phyloP scores from a whole-genome alignment of 2,329 filamentous ascomycete species.

The Nakataea oryzae region DNA sequence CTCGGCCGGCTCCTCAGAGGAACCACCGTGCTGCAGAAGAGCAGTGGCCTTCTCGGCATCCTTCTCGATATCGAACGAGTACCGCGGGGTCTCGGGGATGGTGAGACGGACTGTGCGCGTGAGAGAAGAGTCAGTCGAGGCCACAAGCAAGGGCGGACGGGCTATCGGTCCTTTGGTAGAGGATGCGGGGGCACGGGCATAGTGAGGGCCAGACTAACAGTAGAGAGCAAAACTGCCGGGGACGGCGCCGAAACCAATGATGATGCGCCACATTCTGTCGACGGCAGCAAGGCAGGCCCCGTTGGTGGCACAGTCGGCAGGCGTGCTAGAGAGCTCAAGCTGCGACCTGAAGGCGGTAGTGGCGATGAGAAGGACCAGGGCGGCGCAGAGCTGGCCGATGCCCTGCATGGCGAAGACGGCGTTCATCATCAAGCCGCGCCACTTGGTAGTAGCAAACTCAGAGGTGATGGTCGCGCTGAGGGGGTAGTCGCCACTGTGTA shows the following conservation, averaged over 20 bases:
- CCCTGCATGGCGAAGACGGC: constrained; percentile 83
- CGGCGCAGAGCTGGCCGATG: constrained; percentile 66
- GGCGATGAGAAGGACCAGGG: constrained; percentile 66
- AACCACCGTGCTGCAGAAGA: background rate
- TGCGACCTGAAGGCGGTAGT: constrained; percentile 55
- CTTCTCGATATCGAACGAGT: constrained; percentile 72
- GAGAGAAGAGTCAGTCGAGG: background rate
- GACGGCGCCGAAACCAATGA: constrained; percentile 73
- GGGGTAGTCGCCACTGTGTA: constrained; percentile 57
- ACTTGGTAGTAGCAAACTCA: constrained; percentile 78
- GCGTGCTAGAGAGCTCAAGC: background rate
- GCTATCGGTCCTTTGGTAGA: too few species aligned
- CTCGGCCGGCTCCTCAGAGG: background rate
- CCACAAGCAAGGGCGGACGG: background rate
- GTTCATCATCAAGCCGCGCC: constrained; percentile 80
- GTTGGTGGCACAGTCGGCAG: constrained; percentile 13
- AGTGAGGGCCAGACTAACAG: constrained; percentile 27
- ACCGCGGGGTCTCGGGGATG: constrained; percentile 79
- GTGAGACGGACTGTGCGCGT: constrained; percentile 41
- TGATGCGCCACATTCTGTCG: constrained; percentile 78
- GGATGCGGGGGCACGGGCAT: background rate
- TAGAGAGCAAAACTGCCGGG: constrained; percentile 75
- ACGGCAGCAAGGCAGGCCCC: constrained; percentile 58
- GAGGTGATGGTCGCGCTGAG: constrained; percentile 77
- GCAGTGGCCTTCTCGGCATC: constrained; percentile 63